A percentile compares a stretch with the other conserved stretches of the same genome.
Conservation (phyloP, 768 basidiomycete genomes). For the Exsudoporus frostii region DNA sequence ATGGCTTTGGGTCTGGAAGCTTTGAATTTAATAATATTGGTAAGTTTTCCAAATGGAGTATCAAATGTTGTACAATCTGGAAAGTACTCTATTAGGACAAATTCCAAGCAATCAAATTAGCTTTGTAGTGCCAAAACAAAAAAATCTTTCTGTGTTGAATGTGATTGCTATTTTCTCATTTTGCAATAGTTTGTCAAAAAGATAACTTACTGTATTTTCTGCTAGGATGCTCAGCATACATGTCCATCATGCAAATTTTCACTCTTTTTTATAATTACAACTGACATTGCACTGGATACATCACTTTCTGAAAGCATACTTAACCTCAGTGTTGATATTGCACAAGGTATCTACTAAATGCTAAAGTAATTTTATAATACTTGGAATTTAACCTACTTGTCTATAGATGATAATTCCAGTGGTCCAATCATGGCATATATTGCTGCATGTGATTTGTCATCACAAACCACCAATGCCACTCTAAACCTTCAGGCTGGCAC, state of each 20-base stretch:
- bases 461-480: not conserved
- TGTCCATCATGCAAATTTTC: no score
- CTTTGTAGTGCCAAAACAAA: no score
- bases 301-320: not conserved
- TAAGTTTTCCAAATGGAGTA: not conserved
- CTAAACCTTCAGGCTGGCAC: conserved; percentile 2
- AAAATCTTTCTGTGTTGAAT: no score
- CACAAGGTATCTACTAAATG: not conserved
- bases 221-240: not conserved
- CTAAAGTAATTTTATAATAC: not conserved
- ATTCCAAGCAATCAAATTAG: not conserved
- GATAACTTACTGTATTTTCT: not conserved
- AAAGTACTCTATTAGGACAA: not conserved
- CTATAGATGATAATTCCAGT: not conserved
- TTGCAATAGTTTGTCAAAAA: not conserved
- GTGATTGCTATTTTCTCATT: not conserved
- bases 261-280: conserved; percentile 10
- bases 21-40: not conserved
- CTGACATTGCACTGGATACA: conserved; percentile 4
- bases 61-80: not conserved
- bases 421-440: not conserved
- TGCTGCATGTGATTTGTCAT: conserved; percentile 6
- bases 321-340: not conserved
- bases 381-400: not conserved
- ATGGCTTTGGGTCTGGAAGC: not conserved